phyloP scores from a whole-genome alignment of 257 asterid genomes.

The Penstemon davidsonii region DNA sequence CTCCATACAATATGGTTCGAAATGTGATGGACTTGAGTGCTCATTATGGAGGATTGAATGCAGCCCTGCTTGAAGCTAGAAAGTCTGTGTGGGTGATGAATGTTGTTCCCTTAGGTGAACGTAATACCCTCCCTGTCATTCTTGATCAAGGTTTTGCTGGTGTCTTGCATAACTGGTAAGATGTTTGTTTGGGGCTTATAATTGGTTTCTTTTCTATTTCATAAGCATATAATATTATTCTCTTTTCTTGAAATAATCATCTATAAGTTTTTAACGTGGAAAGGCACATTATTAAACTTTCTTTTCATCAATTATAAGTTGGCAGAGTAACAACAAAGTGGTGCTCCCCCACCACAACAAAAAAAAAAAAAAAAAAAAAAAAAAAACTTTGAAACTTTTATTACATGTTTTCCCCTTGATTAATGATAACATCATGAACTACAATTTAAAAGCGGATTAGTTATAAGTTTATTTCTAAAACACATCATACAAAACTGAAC shows the following conservation, averaged over 20 bases:
- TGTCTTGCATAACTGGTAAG: constrained; percentile 85
- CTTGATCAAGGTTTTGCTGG: constrained; percentile 80
- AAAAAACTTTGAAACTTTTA: background rate
- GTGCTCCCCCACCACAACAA: no score
- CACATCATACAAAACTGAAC: background rate
- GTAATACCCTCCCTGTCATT: constrained; percentile 71
- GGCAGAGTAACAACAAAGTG: no score
- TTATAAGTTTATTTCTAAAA: background rate
- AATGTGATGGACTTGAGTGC: constrained; percentile 98
- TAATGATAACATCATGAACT: background rate
- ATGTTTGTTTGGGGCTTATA: constrained; percentile 4
- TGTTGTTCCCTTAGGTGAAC: constrained; percentile 75
- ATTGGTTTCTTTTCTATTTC: constrained; percentile 1
- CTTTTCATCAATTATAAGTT: background rate
- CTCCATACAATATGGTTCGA: constrained; percentile 91
- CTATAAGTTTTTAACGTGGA: background rate
- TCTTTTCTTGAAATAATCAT: background rate
- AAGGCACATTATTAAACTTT: constrained; percentile 8
- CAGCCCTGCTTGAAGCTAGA: constrained; percentile 65
- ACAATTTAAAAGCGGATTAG: background rate
- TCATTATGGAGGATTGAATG: constrained; percentile 79
- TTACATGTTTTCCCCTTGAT: background rate
- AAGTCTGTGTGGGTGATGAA: constrained; percentile 94
- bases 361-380: no score
- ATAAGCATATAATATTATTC: background rate